Base-by-base conservation (phyloP, 1,139 yeast species). In the Arxiozyma bovina region DNA sequence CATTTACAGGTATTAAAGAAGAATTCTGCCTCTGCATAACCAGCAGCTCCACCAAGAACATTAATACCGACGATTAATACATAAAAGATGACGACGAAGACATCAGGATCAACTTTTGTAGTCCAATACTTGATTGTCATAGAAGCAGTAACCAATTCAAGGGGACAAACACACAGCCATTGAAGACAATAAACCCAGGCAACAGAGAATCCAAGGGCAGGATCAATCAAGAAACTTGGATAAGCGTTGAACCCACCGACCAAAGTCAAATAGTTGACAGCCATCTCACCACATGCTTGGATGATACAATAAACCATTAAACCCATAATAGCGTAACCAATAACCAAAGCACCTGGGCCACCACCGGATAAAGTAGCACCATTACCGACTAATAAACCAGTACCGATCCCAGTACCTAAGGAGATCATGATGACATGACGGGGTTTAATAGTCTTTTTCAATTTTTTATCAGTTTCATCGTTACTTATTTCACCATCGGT, bases 321-420 rank as follows among this genome's bases (percentile, higher is more conserved):
- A 45, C 88, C 85, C 52, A 85, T 76, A 48, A 83, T 69, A 51
- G 79, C 78, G 64, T 85, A 86, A 54, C 88, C 88, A 54, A 83
- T 79, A 43, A 87, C 70, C 38, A 87, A 72, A 50, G 86, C 85
- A 3, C 86, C 91, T 8, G 94, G 94, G 30, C 96, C 96, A 56
- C 93, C 94, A 34, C 77, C 74, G 41, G 73, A 69, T 59, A 87
- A 73, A 1, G 89, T 79, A n/a, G 76, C 71, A 53, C 94, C 95
- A 20, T 86, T 77, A 54, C 95, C 95, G 45, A 87, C 82, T 55
- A 81, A 76, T 49, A 85, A 71, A 52, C 91, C 91, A 6, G 87
- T 82, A 70, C 95, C 95, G 53, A 87, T 85, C 57, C 89, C 83
- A 21, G 93, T 87, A n/a, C 93, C 94, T 50, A 87, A 76, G 38